Percentiles rank a stretch among this genome's conserved stretches.
phyloP scores from a whole-genome alignment of 2,329 filamentous ascomycete species.

The Leptodontidium sp. region DNA sequence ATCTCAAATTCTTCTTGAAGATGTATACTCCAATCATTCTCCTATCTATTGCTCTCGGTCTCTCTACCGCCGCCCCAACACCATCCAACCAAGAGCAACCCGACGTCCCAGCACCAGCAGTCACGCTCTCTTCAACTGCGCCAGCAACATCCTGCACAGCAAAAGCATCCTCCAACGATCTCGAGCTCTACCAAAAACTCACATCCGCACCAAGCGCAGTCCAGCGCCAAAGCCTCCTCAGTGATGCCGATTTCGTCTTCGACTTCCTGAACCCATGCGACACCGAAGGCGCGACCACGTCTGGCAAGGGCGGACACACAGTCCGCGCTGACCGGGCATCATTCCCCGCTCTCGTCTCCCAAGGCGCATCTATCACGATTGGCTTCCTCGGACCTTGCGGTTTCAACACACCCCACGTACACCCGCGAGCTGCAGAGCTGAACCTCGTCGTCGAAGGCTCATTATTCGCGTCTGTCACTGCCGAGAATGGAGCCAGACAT shows the following conservation, averaged over 20 bases:
- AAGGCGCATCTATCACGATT: conserved; percentile 57
- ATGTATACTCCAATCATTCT: conserved; percentile 9
- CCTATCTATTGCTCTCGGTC: conserved; percentile 7
- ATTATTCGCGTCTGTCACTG: conserved; percentile 58
- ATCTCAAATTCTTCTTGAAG: not conserved
- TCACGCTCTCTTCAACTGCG: not conserved
- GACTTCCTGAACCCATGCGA: conserved; percentile 51
- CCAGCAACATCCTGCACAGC: conserved; percentile 19
- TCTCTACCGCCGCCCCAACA: conserved; percentile 2
- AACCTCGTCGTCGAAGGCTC: conserved; percentile 58
- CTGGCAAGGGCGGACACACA: conserved; percentile 55
- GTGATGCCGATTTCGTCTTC: conserved; percentile 57
- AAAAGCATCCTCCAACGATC: conserved; percentile 12
- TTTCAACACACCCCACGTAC: conserved; percentile 64
- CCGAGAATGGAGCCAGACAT: conserved; percentile 58
- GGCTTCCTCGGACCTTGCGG: conserved; percentile 60
- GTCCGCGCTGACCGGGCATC: conserved; percentile 61
- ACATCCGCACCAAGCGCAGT: conserved; percentile 48
- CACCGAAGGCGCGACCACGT: conserved; percentile 38
- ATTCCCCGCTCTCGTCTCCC: conserved; percentile 63
- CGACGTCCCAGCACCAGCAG: not conserved
- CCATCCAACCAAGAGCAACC: not conserved
- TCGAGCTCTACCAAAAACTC: conserved; percentile 33
- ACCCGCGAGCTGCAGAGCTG: conserved; percentile 61
- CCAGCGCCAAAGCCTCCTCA: conserved; percentile 53